Base-by-base conservation (phyloP, 805 yeast genomes). In the Candida yuanshanica region DNA sequence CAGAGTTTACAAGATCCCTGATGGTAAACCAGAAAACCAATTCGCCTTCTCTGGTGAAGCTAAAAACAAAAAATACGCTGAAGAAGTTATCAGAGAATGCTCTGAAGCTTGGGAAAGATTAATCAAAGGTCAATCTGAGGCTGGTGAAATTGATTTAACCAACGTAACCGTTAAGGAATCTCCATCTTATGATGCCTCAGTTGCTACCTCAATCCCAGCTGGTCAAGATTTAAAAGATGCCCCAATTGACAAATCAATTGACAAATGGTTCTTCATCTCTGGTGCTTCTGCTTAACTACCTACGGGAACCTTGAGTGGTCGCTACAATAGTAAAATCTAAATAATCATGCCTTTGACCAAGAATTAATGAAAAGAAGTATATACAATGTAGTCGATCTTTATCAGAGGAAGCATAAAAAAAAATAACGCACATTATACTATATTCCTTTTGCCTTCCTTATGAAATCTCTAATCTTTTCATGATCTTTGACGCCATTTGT, bases 181-280 rank as follows among this genome's bases (percentile, higher is more conserved):
- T 47, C 66, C 85, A 36, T 51, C 79, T 47, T 77, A 64, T 71
- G 56, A 74, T 35, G 71, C 75, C 41, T 51, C 73, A 41, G 64
- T 66, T 42, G 68, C 66, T 40, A 54, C 69, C 44, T 72, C 66
- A 43, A 62, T 87, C 44, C 95, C 96, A 54, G 74, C 76, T 44
- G 95, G 86, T 56, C 57, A 77, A 55, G 78, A 83, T 51, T 65
- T 70, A 52, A 76, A 90, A 50, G 89, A 90, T 63, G 96, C 95
- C 50, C 95, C 96, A 68, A 87, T 93, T 65, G 99, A 91, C 75
- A 79, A 85, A 70, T 87, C 96, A 42, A 72, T 91, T 64, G 98
- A 91, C 78, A 91, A 91, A 74, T 91, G 99, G 99, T 91, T 93
- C 79, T 91, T 80, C 81, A 91, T 91, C 63, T 87, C 91, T 46